Percentiles rank a stretch among this genome's conserved stretches.
phyloP scores from a whole-genome alignment of 176 grass and related monocot species.

The Oryza nivara region DNA sequence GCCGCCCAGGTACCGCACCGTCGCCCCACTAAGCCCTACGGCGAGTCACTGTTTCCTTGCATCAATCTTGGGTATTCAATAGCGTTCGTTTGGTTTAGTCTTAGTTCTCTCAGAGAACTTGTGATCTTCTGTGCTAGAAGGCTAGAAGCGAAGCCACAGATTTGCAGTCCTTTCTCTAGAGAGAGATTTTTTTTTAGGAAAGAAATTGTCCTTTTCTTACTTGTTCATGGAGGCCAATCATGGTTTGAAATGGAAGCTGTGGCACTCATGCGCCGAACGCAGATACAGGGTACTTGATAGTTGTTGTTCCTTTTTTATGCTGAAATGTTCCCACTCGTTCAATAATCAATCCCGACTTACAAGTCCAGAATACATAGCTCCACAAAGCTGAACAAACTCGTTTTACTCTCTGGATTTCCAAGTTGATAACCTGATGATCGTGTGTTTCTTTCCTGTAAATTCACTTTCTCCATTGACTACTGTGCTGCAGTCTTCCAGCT shows the following conservation, averaged over 20 bases:
- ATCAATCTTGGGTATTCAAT: neutral
- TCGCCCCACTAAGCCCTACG: neutral
- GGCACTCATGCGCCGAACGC: neutral
- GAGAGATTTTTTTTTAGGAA: neutral
- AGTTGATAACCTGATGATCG: neutral
- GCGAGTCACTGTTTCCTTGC: neutral
- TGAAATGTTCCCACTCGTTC: neutral
- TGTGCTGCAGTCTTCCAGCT: constrained; percentile 44
- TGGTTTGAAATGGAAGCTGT: constrained; percentile 10
- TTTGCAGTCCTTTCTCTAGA: neutral
- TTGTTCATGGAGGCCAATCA: neutral
- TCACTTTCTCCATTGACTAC: neutral
- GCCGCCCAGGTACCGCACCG: constrained; percentile 17
- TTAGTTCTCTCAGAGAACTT: neutral
- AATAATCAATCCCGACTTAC: neutral
- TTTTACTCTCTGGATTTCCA: neutral
- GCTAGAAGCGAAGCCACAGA: neutral
- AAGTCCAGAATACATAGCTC: neutral
- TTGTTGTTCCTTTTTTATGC: neutral
- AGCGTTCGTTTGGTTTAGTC: neutral
- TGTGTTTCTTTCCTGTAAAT: neutral
- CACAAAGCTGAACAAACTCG: neutral
- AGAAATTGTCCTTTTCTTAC: neutral
- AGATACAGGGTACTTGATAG: neutral
- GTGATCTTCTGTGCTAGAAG: neutral